Conservation (phyloP, 495 filamentous ascomycete species). For the Penicillium arizonense region DNA sequence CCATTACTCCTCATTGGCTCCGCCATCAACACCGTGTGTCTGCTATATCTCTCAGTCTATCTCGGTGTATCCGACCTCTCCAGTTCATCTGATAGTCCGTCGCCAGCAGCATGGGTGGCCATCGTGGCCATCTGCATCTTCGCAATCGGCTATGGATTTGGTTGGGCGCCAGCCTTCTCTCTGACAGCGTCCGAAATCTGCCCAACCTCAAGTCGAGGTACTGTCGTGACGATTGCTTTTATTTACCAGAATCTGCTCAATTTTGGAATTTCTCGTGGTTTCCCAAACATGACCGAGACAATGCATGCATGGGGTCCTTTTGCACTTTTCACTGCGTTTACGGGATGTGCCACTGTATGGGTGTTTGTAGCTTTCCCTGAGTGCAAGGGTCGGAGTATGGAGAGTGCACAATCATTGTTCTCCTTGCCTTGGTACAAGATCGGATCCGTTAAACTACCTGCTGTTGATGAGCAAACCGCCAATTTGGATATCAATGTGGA, state of each 20-base stretch:
- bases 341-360: conserved; percentile 12
- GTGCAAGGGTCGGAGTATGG: conserved; percentile 25
- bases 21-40: conserved; percentile 16
- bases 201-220: conserved; percentile 16
- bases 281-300: conserved; percentile 16
- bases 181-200: conserved; percentile 25
- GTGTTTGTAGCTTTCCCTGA: conserved; percentile 21
- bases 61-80: conserved; percentile 15
- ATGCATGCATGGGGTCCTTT: conserved; percentile 26
- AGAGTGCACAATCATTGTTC: conserved; percentile 12
- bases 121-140: conserved; percentile 26
- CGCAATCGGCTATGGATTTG: conserved; percentile 23
- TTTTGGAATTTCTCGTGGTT: conserved; percentile 22
- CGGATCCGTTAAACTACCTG: conserved; percentile 12
- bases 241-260: conserved; percentile 24
- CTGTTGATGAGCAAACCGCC: not conserved
- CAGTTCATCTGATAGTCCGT: conserved; percentile 1
- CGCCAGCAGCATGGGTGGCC: conserved; percentile 17
- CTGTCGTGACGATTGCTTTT: conserved; percentile 18
- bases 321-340: conserved; percentile 18
- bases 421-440: conserved; percentile 20
- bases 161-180: conserved; percentile 22
- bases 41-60: conserved; percentile 19
- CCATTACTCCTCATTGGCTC: conserved; percentile 22
- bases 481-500: not conserved